A percentile compares a stretch with the other conserved stretches of the same genome.
These are phyloP conservation scores for Alternaria ventricosa DNA, from an alignment of 2,329 filamentous ascomycete genomes.

Conservation along the genomic window DNA sequence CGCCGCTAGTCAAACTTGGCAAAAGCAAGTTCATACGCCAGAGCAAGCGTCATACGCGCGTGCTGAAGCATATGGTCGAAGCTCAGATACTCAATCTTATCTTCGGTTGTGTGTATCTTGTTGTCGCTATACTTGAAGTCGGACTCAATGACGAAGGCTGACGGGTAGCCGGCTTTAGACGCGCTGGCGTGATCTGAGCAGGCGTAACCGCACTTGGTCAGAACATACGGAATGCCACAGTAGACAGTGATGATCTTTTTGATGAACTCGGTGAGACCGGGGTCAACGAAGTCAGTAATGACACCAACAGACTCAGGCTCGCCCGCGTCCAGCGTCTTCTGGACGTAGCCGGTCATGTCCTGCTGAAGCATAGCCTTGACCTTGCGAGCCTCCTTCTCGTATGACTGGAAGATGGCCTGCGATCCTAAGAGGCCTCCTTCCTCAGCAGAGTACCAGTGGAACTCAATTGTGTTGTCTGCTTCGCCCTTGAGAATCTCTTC, in stretches of 20 bases:
- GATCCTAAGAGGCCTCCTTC: slow-evolving; percentile 87
- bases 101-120: slow-evolving; percentile 74
- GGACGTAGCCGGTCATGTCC: slow-evolving; percentile 87
- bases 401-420: slow-evolving; percentile 85
- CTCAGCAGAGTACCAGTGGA: slow-evolving; percentile 95
- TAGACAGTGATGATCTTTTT: slow-evolving; percentile 87
- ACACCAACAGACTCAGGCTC: slow-evolving; percentile 86
- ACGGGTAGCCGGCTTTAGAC: slow-evolving; percentile 75
- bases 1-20: slow-evolving; percentile 64
- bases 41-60: slow-evolving; percentile 79
- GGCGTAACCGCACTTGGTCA: slow-evolving; percentile 89
- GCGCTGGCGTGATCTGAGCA: slow-evolving; percentile 78
- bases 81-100: slow-evolving; percentile 73
- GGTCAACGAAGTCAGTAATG: slow-evolving; percentile 89
- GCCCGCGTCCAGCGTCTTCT: slow-evolving; percentile 82
- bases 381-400: slow-evolving; percentile 74
- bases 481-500: slow-evolving; percentile 73
- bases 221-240: slow-evolving; percentile 84
- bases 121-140: slow-evolving; percentile 69
- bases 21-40: slow-evolving; percentile 85
- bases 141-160: slow-evolving; percentile 78
- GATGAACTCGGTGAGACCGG: slow-evolving; percentile 84
- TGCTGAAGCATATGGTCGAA: slow-evolving; percentile 95
- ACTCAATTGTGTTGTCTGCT: slow-evolving; percentile 86
- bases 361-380: slow-evolving; percentile 98